Conservation (phyloP, 169 alveolate genomes). For the Plasmodium fragile region DNA sequence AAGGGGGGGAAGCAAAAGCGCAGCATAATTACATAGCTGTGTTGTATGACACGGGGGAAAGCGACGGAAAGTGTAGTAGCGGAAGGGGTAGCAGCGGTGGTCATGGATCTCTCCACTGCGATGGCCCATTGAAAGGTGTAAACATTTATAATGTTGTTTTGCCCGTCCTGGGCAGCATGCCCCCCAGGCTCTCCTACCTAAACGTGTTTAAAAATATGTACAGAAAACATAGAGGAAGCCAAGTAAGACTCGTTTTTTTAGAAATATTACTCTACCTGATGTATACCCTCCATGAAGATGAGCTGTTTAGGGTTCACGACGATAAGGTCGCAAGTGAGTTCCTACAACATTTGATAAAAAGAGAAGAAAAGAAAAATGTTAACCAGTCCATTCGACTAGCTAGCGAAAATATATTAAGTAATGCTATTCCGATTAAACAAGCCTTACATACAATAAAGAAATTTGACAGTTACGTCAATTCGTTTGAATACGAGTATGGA, state of each 20-base stretch:
- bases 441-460: slow-evolving; percentile 51
- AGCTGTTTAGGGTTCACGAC: slow-evolving; percentile 11
- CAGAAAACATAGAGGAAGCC: slow-evolving; percentile 28
- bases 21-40: slow-evolving; percentile 61
- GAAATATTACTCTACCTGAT: slow-evolving; percentile 76
- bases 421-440: slow-evolving; percentile 23
- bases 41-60: not conserved
- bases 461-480: slow-evolving; percentile 56
- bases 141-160: slow-evolving; percentile 69
- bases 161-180: slow-evolving; percentile 69
- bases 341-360: slow-evolving; percentile 4
- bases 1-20: slow-evolving; percentile 21
- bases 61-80: not conserved
- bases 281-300: slow-evolving; percentile 44
- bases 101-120: not conserved
- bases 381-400: slow-evolving; percentile 25
- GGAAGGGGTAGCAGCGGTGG: not conserved
- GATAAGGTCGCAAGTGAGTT: slow-evolving; percentile 7
- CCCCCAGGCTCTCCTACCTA: slow-evolving; percentile 46
- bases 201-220: slow-evolving; percentile 33
- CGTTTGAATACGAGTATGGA: slow-evolving; percentile 77
- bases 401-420: slow-evolving; percentile 41
- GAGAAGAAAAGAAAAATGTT: not conserved
- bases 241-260: slow-evolving; percentile 36
- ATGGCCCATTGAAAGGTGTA: not conserved